Conservation (phyloP, 345 rosid species). For the Durio zibethinus region DNA sequence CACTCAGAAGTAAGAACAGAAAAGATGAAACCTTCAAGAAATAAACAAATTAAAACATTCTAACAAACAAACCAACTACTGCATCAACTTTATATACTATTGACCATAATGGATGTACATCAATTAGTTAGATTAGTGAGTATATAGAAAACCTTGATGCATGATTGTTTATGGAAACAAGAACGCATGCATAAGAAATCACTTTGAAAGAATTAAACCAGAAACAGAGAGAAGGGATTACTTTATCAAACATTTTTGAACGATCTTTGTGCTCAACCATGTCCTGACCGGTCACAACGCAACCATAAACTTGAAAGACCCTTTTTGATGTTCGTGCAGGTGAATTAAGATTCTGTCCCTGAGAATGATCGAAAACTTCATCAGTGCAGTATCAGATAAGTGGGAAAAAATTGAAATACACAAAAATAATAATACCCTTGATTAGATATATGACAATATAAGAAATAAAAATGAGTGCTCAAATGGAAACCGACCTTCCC, state of each 20-base stretch:
- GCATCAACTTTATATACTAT: not conserved
- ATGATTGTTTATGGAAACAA: not conserved
- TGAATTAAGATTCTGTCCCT: slow-evolving; percentile 41
- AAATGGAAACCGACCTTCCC: slow-evolving; percentile 36
- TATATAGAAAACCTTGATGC: not conserved
- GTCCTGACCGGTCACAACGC: slow-evolving; percentile 71
- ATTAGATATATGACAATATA: not conserved
- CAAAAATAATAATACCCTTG: not conserved
- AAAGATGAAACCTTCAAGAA: not conserved
- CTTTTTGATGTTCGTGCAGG: slow-evolving; percentile 49
- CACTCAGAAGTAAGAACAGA: not conserved
- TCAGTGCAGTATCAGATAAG: not conserved
- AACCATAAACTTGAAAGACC: slow-evolving; percentile 76
- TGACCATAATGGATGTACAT: not conserved
- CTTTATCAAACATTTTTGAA: slow-evolving; percentile 69
- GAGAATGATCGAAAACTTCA: slow-evolving; percentile 14
- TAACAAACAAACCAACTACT: not conserved
- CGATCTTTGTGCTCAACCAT: slow-evolving; percentile 79
- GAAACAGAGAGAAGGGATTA: slow-evolving; percentile 21
- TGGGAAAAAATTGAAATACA: not conserved
- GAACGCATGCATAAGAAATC: not conserved
- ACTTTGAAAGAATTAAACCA: not conserved
- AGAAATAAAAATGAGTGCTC: not conserved
- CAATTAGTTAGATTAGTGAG: not conserved
- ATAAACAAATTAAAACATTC: not conserved